Conservation (phyloP, 2,329 filamentous ascomycete genomes). For the Didymosphaeria variabile region DNA sequence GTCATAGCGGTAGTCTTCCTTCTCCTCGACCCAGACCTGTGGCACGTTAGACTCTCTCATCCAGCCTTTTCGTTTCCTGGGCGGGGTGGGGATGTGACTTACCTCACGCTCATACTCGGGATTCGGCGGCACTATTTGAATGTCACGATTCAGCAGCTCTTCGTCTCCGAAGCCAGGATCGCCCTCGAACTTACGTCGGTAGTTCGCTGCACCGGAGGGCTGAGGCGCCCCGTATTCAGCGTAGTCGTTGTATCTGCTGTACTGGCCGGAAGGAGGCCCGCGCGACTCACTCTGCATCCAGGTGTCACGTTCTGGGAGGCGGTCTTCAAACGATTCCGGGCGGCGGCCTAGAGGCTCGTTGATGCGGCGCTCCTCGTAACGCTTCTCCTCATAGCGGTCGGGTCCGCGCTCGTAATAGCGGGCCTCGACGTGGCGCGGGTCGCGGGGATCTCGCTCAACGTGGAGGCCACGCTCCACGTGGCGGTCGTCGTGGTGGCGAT, state of each 20-base stretch:
- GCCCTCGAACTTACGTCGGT: conserved; percentile 45
- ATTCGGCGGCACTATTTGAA: conserved; percentile 47
- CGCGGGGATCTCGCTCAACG: conserved; percentile 34
- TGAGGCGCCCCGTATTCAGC: conserved; percentile 44
- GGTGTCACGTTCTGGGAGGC: conserved; percentile 45
- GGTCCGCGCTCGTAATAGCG: conserved; percentile 33
- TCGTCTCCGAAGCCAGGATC: conserved; percentile 50
- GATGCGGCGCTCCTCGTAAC: conserved; percentile 37
- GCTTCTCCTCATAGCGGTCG: conserved; percentile 31
- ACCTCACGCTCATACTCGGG: conserved; percentile 46
- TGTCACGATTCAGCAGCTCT: conserved; percentile 42
- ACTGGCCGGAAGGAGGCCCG: conserved; percentile 24
- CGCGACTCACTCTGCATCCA: conserved; percentile 43
- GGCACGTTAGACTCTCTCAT: conserved; percentile 8
- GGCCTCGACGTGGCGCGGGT: conserved; percentile 33
- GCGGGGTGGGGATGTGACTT: conserved; percentile 15
- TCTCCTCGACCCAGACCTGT: conserved; percentile 49
- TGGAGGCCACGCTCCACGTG: conserved; percentile 19
- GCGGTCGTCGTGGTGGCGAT: conserved; percentile 20
- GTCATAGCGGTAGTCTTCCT: conserved; percentile 47
- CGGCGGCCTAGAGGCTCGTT: conserved; percentile 38
- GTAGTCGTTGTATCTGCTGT: conserved; percentile 36
- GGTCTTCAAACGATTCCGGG: conserved; percentile 47
- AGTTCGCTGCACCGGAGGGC: conserved; percentile 39
- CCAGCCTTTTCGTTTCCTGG: too few relatives aligned